These are phyloP conservation scores for Micromonas pusilla DNA, from an alignment of 139 green algal genomes.

Conservation along the genomic window DNA sequence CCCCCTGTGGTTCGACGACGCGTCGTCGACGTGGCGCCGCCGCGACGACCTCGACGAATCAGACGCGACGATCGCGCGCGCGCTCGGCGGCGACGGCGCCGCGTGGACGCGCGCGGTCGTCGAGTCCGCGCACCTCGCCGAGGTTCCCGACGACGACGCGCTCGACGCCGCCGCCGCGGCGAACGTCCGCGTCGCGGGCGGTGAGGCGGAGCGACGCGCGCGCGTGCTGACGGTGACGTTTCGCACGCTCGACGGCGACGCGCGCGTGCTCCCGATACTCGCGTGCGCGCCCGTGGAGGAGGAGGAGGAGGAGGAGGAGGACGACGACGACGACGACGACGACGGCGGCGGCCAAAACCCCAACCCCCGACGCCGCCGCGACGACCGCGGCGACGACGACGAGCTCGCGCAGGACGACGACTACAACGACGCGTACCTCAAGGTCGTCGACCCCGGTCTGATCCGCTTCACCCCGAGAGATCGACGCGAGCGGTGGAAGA, in stretches of 20 bases:
- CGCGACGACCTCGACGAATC: too few species aligned
- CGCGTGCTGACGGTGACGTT: neutral
- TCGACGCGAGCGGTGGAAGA: too few species aligned
- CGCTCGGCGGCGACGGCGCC: too few species aligned
- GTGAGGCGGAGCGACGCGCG: neutral
- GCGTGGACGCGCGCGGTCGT: neutral
- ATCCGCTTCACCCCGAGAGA: too few species aligned
- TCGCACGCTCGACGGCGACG: neutral
- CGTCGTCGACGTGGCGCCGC: too few species aligned
- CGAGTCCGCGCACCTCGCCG: neutral
- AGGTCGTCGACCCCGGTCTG: neutral
- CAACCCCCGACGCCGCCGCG: too few species aligned
- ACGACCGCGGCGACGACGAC: neutral
- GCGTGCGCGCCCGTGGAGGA: neutral
- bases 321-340: too few species aligned
- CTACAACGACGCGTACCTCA: neutral
- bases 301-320: too few species aligned
- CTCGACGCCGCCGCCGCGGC: too few species aligned
- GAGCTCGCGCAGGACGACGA: neutral
- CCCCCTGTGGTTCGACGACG: too few species aligned
- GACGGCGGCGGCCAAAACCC: too few species aligned
- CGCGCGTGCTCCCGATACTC: neutral
- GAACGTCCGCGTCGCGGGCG: neutral
- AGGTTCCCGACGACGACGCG: neutral
- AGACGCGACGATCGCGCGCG: too few species aligned